Conservation (phyloP, 108 stramenopile species). For the Pseudonitzschia multiseries region DNA sequence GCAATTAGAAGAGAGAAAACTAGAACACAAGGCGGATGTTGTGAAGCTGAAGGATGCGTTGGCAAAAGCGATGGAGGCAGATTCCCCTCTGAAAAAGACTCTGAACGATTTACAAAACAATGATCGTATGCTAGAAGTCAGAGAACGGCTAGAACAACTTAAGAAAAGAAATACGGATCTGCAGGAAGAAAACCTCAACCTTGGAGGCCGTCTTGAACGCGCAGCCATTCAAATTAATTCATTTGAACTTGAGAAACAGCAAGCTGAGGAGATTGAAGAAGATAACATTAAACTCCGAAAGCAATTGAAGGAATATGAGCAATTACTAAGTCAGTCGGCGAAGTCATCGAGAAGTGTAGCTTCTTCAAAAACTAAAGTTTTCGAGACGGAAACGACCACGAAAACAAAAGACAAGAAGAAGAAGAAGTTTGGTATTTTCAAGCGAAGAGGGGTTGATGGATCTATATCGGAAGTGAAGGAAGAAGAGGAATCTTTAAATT, state of each 20-base stretch:
- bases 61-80: conserved; percentile 42
- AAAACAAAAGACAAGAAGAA: conserved; percentile 22
- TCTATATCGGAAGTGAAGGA: conserved; percentile 19
- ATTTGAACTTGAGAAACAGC: conserved; percentile 56
- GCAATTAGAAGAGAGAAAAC: conserved; percentile 67
- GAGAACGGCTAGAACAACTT: conserved; percentile 68
- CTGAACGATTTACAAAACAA: conserved; percentile 38
- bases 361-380: background rate
- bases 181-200: conserved; percentile 73
- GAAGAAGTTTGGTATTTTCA: conserved; percentile 32
- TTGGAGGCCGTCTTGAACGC: conserved; percentile 49
- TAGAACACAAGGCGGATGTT: conserved; percentile 67
- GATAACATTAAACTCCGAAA: conserved; percentile 53
- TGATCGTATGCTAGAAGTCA: conserved; percentile 57
- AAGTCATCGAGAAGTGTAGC: conserved; percentile 4
- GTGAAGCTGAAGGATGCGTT: conserved; percentile 60
- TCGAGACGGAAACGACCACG: background rate
- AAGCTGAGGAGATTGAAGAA: conserved; percentile 60
- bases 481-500: background rate
- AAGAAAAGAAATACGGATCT: conserved; percentile 50
- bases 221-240: conserved; percentile 30
- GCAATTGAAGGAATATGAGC: conserved; percentile 59
- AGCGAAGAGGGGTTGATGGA: conserved; percentile 21
- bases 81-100: conserved; percentile 37
- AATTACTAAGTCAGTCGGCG: conserved; percentile 13